These are phyloP conservation scores for Perkinsus marinus DNA, from an alignment of 169 alveolate genomes.

Conservation along the genomic window DNA sequence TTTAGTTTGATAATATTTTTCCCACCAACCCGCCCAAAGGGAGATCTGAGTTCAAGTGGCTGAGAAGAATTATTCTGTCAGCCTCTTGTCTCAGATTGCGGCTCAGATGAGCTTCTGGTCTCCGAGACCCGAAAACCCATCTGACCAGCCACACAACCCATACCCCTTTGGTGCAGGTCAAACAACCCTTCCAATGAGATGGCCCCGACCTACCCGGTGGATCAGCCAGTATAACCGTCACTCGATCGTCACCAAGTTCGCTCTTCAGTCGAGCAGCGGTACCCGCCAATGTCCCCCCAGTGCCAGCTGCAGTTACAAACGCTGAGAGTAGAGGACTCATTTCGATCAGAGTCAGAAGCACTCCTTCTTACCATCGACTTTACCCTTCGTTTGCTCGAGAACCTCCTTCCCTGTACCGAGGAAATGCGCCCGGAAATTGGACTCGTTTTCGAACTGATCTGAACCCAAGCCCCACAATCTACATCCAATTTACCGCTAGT, in stretches of 20 bases:
- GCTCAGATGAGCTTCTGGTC: too few relatives aligned
- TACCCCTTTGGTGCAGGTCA: too few relatives aligned
- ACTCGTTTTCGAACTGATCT: not conserved
- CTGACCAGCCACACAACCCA: too few relatives aligned
- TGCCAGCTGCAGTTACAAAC: not conserved
- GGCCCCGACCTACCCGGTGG: slow-evolving; percentile 1
- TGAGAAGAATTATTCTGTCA: too few relatives aligned
- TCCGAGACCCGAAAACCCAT: too few relatives aligned
- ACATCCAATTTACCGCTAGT: too few relatives aligned
- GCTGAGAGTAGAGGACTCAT: not conserved
- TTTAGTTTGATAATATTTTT: too few relatives aligned
- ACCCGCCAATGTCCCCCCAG: not conserved
- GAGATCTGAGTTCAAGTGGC: too few relatives aligned
- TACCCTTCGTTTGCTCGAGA: not conserved
- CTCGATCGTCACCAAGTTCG: not conserved
- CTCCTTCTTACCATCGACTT: not conserved
- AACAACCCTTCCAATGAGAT: too few relatives aligned
- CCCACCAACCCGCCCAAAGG: too few relatives aligned
- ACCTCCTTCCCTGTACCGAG: slow-evolving; percentile 2
- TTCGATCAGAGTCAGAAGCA: too few relatives aligned
- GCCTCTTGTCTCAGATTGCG: too few relatives aligned
- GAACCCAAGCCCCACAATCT: not conserved
- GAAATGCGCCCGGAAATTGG: not conserved
- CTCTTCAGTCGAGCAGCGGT: not conserved
- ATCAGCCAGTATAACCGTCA: not conserved